These are phyloP conservation scores for Paecilomyces dactylethromorphus DNA, from an alignment of 2,329 filamentous ascomycete species.

Conservation along the genomic window DNA sequence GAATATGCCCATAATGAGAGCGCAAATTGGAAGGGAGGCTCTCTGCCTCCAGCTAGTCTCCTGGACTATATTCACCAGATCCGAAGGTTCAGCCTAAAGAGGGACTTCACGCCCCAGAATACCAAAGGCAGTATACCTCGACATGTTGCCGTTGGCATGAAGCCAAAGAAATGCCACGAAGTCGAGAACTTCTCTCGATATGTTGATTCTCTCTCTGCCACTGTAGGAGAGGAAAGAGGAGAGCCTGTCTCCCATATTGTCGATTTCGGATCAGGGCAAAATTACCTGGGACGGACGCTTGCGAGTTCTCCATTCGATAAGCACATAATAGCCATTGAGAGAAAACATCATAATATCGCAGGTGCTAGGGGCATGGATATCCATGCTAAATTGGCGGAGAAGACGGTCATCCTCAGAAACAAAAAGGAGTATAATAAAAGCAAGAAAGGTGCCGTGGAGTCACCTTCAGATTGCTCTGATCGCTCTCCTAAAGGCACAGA, in stretches of 20 bases:
- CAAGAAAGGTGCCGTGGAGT: slow-evolving; percentile 4
- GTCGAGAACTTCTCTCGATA: slow-evolving; percentile 87
- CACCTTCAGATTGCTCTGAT: slow-evolving; percentile 1
- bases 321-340: slow-evolving; percentile 85
- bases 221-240: slow-evolving; percentile 44
- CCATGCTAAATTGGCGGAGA: slow-evolving; percentile 68
- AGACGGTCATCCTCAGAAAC: slow-evolving; percentile 68
- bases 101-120: slow-evolving; percentile 48
- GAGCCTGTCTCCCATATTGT: slow-evolving; percentile 71
- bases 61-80: slow-evolving; percentile 67
- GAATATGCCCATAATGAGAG: background rate
- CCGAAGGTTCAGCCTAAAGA: slow-evolving; percentile 59
- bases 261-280: slow-evolving; percentile 94
- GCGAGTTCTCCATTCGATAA: slow-evolving; percentile 80
- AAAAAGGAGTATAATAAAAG: slow-evolving; percentile 55
- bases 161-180: slow-evolving; percentile 90
- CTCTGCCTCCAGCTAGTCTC: slow-evolving; percentile 49
- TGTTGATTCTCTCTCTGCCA: slow-evolving; percentile 59
- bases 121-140: slow-evolving; percentile 42
- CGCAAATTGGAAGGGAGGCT: slow-evolving; percentile 38
- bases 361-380: slow-evolving; percentile 81
- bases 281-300: slow-evolving; percentile 84
- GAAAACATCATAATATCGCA: slow-evolving; percentile 75
- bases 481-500: slow-evolving; percentile 6
- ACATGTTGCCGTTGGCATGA: slow-evolving; percentile 83